phyloP scores from a whole-genome alignment of 2,329 filamentous ascomycete genomes.

The Ceratocystis alfenasii region DNA sequence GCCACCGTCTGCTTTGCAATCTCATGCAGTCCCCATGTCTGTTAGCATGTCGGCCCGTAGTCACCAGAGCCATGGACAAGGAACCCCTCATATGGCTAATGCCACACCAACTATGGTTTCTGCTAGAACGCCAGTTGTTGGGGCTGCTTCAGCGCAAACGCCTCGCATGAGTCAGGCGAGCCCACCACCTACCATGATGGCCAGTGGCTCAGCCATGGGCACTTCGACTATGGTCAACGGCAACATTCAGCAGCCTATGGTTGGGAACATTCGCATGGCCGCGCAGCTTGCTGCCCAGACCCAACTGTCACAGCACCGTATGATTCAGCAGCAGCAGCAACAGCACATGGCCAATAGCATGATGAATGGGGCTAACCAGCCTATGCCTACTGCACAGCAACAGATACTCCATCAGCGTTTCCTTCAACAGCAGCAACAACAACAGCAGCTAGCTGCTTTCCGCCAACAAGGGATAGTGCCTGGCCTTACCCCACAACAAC shows the following conservation, averaged over 20 bases:
- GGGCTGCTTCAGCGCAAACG: slow-evolving; percentile 42
- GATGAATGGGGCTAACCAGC: slow-evolving; percentile 28
- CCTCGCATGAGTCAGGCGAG: slow-evolving; percentile 53
- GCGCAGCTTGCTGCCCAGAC: slow-evolving; percentile 32
- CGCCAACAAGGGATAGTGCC: slow-evolving; percentile 11
- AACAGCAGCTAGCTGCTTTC: slow-evolving; percentile 26
- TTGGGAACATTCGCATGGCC: slow-evolving; percentile 27
- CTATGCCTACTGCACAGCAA: slow-evolving; percentile 31
- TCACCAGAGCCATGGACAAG: slow-evolving; percentile 52
- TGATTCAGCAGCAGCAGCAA: slow-evolving; percentile 37
- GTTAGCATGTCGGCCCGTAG: slow-evolving; percentile 53
- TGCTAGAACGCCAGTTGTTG: slow-evolving; percentile 43
- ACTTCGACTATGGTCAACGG: slow-evolving; percentile 20
- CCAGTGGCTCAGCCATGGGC: slow-evolving; percentile 39
- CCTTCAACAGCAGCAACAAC: slow-evolving; percentile 25
- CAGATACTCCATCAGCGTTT: slow-evolving; percentile 24
- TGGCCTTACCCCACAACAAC: slow-evolving; percentile 14
- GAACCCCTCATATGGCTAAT: slow-evolving; percentile 50
- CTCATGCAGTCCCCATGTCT: slow-evolving; percentile 45
- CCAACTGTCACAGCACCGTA: slow-evolving; percentile 35
- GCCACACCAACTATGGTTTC: slow-evolving; percentile 50
- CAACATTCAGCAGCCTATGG: not conserved
- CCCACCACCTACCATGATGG: slow-evolving; percentile 48
- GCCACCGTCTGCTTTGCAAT: slow-evolving; percentile 54
- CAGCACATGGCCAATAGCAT: slow-evolving; percentile 32